Percentiles rank a stretch among this genome's conserved stretches.
Conservation (phyloP, 768 basidiomycete species). For the Cystofilobasidium capitatum region DNA sequence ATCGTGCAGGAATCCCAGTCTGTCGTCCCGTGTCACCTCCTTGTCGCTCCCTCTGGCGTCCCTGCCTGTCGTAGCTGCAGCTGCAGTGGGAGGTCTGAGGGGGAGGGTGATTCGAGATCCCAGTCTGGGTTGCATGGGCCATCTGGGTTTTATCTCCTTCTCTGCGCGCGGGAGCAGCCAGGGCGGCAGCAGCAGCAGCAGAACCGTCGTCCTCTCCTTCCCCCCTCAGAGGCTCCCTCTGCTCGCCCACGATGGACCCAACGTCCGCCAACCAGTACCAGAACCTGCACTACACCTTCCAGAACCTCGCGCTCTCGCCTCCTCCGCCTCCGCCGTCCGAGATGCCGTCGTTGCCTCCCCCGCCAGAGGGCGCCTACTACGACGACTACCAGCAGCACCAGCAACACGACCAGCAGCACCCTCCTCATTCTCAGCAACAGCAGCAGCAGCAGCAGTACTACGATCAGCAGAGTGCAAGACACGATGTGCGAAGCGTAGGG, state of each 20-base stretch:
- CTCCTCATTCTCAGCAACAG: not conserved
- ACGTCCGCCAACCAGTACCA: constrained; percentile 20
- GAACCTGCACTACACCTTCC: constrained; percentile 23
- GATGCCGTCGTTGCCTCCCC: not conserved
- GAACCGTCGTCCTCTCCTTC: too few relatives aligned
- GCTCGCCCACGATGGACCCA: constrained; percentile 24
- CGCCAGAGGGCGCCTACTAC: not conserved
- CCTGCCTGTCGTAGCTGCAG: too few relatives aligned
- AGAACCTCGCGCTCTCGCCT: constrained; percentile 23
- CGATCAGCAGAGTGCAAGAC: not conserved
- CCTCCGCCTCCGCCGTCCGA: constrained; percentile 13
- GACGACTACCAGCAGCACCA: constrained; percentile 14
- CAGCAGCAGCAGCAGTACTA: constrained; percentile 1
- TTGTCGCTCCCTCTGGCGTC: too few relatives aligned
- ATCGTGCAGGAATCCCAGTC: too few relatives aligned
- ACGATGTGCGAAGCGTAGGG: constrained; percentile 6
- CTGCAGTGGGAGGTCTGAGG: too few relatives aligned
- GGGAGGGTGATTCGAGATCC: too few relatives aligned
- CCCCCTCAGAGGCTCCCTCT: too few relatives aligned
- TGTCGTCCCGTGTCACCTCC: too few relatives aligned
- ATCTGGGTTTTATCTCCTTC: too few relatives aligned
- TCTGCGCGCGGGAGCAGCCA: too few relatives aligned
- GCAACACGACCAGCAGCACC: not conserved
- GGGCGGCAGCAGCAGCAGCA: too few relatives aligned
- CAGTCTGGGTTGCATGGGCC: too few relatives aligned